A percentile compares a stretch with the other conserved stretches of the same genome.
phyloP scores from a whole-genome alignment of 176 grass and related monocot genomes.

The Ampelocalamus luodianensis region DNA sequence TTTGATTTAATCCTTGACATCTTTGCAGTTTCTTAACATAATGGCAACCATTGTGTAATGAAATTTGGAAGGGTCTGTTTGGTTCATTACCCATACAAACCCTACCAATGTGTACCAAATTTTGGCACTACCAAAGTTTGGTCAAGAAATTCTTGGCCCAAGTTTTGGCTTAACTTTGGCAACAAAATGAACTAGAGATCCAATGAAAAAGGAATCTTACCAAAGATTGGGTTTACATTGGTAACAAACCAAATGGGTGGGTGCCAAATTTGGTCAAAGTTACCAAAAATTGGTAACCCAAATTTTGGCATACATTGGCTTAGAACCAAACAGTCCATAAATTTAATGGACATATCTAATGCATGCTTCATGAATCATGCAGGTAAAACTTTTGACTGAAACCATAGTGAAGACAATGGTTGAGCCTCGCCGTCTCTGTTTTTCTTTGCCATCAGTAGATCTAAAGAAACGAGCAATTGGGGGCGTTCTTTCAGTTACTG shows the following conservation, averaged over 20 bases:
- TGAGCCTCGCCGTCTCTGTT: slow-evolving; percentile 86
- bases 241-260: no score
- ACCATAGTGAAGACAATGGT: slow-evolving; percentile 87
- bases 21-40: slow-evolving; percentile 18
- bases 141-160: no score
- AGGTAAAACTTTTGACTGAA: slow-evolving; percentile 94
- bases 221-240: no score
- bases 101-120: no score
- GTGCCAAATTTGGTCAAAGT: no score
- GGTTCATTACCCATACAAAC: no score
- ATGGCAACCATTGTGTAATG: neutral
- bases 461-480: slow-evolving; percentile 75
- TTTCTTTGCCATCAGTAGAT: slow-evolving; percentile 82
- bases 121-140: no score
- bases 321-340: neutral
- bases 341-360: slow-evolving; percentile 19
- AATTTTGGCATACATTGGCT: no score
- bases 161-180: no score
- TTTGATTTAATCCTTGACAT: slow-evolving; percentile 25
- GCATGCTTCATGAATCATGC: slow-evolving; percentile 37
- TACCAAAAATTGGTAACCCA: no score
- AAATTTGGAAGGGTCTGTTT: neutral
- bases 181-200: no score
- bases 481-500: slow-evolving; percentile 80
- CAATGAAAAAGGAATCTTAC: no score